Evolutionary conservation across 257 asterid species (phyloP), one percentile per base, ranked within the genome.

Genomic region (Apocynum venetum): DNA sequence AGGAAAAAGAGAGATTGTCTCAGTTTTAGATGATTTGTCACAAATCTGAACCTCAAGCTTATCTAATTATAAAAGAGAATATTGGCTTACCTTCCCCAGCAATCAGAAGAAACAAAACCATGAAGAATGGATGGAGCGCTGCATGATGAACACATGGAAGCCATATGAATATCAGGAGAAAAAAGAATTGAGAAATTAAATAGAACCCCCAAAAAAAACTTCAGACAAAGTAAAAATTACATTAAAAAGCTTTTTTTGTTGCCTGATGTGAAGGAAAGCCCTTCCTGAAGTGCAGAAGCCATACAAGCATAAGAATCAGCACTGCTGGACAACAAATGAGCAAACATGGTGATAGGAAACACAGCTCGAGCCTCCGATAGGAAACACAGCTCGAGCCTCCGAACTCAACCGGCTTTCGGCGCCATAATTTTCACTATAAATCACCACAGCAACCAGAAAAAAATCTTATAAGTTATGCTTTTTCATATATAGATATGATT

Each of bases 251-350:
- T 89, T 87, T 49, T 14, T 41, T 89, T 87, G 60, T 63, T 47
- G 47, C 44, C 73, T 8, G 93, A 84, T 35, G 76, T 65, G 81
- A 89, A 86, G 53, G 92, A 86, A 64, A 87, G 57, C 8, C 96
- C 96, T 8, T 82, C 87, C 89, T 78, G 79, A 91, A 91, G n/a
- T 87, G 88, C 10, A 90, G 78, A 44, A 91, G 89, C 96, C 96
- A 91, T 43, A 89, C 85, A 17, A 89, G 85, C 15, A 87, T 63
- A 59, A 91, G 85, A 51, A 72, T 71, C 44, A 71, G 48, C 35
- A 86, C 46, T 5, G 91, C 83, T 36, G 41, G 86, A 86, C 74
- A 83, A 56, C 84, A 89, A 71, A 78, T 89, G 96, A 8, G 89
- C 92, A 65, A 89, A 80, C 7, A 84, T 2, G 40, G 89, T 80